Evolutionary conservation across 768 basidiomycete species (phyloP), one percentile per base, ranked within the genome.

Genomic region (Favolaschia claudopus): DNA sequence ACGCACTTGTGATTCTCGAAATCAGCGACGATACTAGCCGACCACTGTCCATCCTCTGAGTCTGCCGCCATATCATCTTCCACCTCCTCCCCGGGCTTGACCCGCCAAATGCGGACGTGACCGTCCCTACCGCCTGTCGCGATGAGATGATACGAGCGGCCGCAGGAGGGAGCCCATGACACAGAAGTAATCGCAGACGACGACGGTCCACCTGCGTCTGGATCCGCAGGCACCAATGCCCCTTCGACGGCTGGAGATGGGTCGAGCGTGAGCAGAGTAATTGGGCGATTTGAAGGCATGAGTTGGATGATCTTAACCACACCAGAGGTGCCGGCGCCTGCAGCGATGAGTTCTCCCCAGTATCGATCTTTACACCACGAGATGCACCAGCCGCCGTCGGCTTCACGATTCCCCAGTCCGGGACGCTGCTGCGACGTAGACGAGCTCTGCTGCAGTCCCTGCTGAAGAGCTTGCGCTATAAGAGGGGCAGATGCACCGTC

Each of bases 331-430:
- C 95, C 95, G 51, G 84, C 85, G 2, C 87, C 85, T 0, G 87
- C 88, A 9, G 94, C 95, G 45, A 98, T 79, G 19, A 96, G 69
- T 69, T 95, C 92, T 2, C 96, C 96, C 95, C 95, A 97, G 74
- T 95, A 97, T 59, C 85, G 82, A 67, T 99, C 97, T 69, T 94
- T 93, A 74, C 96, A 98, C 95, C 96, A 99, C 8, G 90, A 91
- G 38, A 99, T 74, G 55, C 89, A 91, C 95, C 95, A 98, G 1
- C 92, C 96, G 4, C 94, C 94, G 52, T 94, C 89, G 3, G 93
- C 93, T 72, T 96, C 92, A 37, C 89, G 80, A 64, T 85, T 88
- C 0, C 86, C 89, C 22, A 77, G 59, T 1, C 84, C 82, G 15
- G 78, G 75, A 54, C 79, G 62, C 37, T 66, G 25, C 59, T 65